Percentiles rank a stretch among this genome's conserved stretches.
Evolutionary conservation across 257 asterid genomes (phyloP).

Genomic region (Ilex aquifolium): DNA sequence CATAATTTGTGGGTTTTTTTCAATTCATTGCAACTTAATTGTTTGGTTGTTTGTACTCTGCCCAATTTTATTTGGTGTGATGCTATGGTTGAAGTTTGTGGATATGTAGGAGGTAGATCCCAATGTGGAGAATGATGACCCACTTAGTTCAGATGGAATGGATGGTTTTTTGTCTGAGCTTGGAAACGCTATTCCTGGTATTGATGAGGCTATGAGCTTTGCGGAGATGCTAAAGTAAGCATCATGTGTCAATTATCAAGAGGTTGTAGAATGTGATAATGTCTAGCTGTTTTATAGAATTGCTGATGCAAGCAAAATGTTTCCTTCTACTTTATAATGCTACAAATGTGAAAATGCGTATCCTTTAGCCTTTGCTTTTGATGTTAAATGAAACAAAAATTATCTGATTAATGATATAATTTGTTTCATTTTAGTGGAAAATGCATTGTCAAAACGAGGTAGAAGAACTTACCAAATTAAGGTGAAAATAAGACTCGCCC

Average conservation of each 20-base stretch:
- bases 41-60: background rate
- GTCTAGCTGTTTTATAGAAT: background rate
- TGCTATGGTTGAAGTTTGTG: background rate
- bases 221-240: constrained; percentile 97
- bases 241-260: background rate
- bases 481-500: too few species aligned
- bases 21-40: background rate
- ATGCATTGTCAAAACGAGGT: too few species aligned
- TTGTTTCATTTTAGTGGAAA: too few species aligned
- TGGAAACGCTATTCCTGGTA: constrained; percentile 92
- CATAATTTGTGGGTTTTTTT: too few species aligned
- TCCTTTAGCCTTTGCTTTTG: too few species aligned
- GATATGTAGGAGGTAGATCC: constrained; percentile 86
- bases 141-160: constrained; percentile 43
- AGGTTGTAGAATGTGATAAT: background rate
- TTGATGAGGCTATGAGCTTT: constrained; percentile 98
- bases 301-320: too few species aligned
- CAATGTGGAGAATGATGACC: constrained; percentile 68
- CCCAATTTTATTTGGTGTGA: background rate
- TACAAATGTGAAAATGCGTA: too few species aligned
- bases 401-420: too few species aligned
- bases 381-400: too few species aligned
- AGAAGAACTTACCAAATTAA: too few species aligned
- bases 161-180: constrained; percentile 85
- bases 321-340: too few species aligned